Evolutionary conservation across 2,329 filamentous ascomycete species (phyloP).

Genomic region (Whalleya microplaca): DNA sequence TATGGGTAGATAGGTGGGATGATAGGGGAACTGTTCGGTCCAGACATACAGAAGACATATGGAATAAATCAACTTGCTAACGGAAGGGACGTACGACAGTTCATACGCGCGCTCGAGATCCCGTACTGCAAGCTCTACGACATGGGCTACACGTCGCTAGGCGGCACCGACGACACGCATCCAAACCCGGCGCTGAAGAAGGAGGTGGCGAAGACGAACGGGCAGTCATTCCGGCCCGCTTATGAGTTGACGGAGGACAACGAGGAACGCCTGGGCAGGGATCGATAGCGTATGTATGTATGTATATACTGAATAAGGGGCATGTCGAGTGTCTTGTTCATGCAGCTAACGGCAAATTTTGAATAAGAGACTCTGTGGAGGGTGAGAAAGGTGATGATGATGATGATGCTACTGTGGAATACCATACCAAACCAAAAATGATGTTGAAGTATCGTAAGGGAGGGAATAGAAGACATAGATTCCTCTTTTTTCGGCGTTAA

Average conservation of each 20-base stretch:
- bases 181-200: slow-evolving; percentile 77
- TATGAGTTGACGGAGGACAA: slow-evolving; percentile 76
- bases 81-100: slow-evolving; percentile 50
- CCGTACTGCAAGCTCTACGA: slow-evolving; percentile 90
- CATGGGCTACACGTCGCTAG: slow-evolving; percentile 85
- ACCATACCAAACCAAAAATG: neutral
- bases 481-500: neutral
- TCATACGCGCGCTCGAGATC: slow-evolving; percentile 77
- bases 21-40: no score
- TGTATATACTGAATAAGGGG: neutral
- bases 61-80: slow-evolving; percentile 10
- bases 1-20: no score
- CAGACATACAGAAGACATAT: no score
- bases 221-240: slow-evolving; percentile 64
- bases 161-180: slow-evolving; percentile 84
- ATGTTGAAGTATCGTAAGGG: neutral
- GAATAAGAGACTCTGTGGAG: no score
- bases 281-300: slow-evolving; percentile 44
- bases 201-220: slow-evolving; percentile 35
- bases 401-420: neutral
- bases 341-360: no score
- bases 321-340: no score
- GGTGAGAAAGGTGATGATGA: neutral
- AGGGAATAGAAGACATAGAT: slow-evolving; percentile 7
- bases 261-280: slow-evolving; percentile 78